Conservation (phyloP, 106 monocot genomes). For the Acanthochlamys bracteata region DNA sequence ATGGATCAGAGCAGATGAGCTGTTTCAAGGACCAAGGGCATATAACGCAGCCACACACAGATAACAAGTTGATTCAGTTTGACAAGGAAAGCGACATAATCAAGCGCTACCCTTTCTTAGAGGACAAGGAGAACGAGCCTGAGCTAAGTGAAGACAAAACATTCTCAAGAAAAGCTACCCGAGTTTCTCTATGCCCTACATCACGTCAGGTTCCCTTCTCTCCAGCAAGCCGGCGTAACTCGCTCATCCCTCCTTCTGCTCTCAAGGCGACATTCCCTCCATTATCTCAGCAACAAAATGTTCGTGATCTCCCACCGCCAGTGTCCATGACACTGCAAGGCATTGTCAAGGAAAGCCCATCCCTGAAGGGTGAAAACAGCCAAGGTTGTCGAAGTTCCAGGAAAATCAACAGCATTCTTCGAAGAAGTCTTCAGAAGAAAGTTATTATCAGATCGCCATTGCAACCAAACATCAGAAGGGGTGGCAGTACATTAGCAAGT, state of each 20-base stretch:
- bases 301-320: conserved; percentile 6
- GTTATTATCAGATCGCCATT: conserved; percentile 43
- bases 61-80: too few species aligned
- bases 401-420: conserved; percentile 40
- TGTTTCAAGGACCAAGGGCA: conserved; percentile 16
- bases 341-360: not conserved
- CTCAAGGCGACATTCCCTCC: conserved; percentile 4
- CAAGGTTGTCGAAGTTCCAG: conserved; percentile 24
- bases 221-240: conserved; percentile 31
- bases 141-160: conserved; percentile 23
- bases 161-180: conserved; percentile 14
- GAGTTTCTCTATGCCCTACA: conserved; percentile 25
- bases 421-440: conserved; percentile 79
- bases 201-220: conserved; percentile 6
- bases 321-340: not conserved
- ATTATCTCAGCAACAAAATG: not conserved
- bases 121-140: conserved; percentile 73
- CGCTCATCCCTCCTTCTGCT: conserved; percentile 47
- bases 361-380: conserved; percentile 1
- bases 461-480: conserved; percentile 35
- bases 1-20: conserved; percentile 8
- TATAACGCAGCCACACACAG: conserved; percentile 11
- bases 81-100: conserved; percentile 5
- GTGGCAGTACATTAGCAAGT: not conserved
- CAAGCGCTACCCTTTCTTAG: conserved; percentile 9